phyloP scores from a whole-genome alignment of 78 protist species.

The Dictyostelium brefeldianum region DNA sequence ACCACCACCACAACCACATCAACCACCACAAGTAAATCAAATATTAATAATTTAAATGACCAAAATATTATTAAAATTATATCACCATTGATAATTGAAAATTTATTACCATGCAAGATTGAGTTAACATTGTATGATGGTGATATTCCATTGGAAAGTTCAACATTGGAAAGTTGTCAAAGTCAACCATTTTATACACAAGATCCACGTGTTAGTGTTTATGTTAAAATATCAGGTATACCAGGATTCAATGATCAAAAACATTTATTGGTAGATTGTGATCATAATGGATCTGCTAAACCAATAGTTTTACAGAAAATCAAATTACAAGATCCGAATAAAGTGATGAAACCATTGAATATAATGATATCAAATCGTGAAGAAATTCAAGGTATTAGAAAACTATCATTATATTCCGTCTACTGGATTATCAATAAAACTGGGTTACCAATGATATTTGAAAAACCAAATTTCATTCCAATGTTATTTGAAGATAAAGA shows the following conservation, averaged over 20 bases:
- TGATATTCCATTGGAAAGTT: neutral
- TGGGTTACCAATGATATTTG: slow-evolving; percentile 32
- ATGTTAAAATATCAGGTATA: slow-evolving; percentile 28
- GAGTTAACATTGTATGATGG: neutral
- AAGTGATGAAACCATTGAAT: slow-evolving; percentile 38
- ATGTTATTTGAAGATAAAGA: slow-evolving; percentile 24
- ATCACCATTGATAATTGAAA: slow-evolving; percentile 58
- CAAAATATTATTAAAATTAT: slow-evolving; percentile 33
- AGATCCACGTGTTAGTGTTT: slow-evolving; percentile 48
- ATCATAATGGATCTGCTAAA: neutral
- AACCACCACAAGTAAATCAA: neutral
- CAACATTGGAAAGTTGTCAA: slow-evolving; percentile 8
- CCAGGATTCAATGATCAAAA: slow-evolving; percentile 41
- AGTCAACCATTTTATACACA: slow-evolving; percentile 35
- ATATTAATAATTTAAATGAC: neutral
- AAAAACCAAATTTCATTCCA: slow-evolving; percentile 60
- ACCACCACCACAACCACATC: neutral
- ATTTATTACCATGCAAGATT: slow-evolving; percentile 55
- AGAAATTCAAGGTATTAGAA: slow-evolving; percentile 33
- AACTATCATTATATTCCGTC: slow-evolving; percentile 23
- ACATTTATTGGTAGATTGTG: slow-evolving; percentile 39
- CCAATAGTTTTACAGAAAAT: slow-evolving; percentile 33
- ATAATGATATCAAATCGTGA: slow-evolving; percentile 65
- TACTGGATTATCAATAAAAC: slow-evolving; percentile 68
- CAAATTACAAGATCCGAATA: slow-evolving; percentile 29